Conservation (phyloP, 1,139 yeast species). For the Yamadazyma mexicana region DNA sequence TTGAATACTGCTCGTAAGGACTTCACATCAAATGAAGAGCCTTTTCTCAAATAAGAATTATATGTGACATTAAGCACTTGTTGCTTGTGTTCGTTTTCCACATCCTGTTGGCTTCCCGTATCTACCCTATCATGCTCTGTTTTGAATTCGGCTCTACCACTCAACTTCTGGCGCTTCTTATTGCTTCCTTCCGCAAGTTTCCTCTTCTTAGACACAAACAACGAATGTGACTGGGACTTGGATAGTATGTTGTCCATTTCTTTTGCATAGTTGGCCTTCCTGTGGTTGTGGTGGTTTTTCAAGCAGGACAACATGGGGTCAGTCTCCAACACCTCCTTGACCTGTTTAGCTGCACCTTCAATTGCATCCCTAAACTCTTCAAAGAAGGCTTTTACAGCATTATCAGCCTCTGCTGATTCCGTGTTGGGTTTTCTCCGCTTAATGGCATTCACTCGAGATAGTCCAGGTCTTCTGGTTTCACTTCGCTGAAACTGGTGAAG, state of each 20-base stretch:
- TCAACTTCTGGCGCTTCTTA: neutral
- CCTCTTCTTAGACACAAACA: conserved; percentile 8
- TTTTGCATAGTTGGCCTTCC: neutral
- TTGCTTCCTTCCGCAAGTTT: neutral
- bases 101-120: neutral
- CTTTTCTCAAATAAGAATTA: conserved; percentile 7
- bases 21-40: conserved; percentile 8
- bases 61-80: conserved; percentile 5
- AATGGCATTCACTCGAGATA: conserved; percentile 10
- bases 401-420: neutral
- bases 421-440: conserved; percentile 3
- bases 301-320: conserved; percentile 6
- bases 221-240: conserved; percentile 1
- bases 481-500: conserved; percentile 8
- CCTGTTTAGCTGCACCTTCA: neutral
- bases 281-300: conserved; percentile 2
- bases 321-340: neutral
- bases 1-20: conserved; percentile 3
- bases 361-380: conserved; percentile 2
- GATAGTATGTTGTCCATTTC: conserved; percentile 8
- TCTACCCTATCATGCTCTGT: no score
- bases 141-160: no score
- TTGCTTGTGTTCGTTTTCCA: conserved; percentile 6
- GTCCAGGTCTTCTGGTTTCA: conserved; percentile 10
- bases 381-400: conserved; percentile 3